Conservation (phyloP, 2,329 filamentous ascomycete species). For the Didymella exigua region DNA sequence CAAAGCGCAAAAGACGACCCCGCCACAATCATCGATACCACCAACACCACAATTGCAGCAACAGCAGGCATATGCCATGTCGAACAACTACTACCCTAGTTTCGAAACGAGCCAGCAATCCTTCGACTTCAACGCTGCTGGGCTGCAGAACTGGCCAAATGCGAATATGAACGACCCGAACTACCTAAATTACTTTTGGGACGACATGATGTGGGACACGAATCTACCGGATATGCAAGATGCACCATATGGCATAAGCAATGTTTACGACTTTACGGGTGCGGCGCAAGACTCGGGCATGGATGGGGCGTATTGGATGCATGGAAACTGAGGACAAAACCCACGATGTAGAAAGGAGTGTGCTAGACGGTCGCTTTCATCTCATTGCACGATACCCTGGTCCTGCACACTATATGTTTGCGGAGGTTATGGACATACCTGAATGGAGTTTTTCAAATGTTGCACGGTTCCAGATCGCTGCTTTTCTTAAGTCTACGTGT, state of each 20-base stretch:
- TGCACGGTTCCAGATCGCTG: too few relatives aligned
- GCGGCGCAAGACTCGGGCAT: constrained; percentile 42
- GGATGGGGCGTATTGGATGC: constrained; percentile 44
- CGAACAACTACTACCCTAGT: constrained; percentile 17
- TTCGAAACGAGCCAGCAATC: constrained; percentile 17
- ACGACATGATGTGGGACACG: constrained; percentile 52
- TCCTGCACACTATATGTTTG: background rate
- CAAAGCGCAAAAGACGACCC: constrained; percentile 36
- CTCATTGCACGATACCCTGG: constrained; percentile 10
- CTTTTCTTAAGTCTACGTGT: background rate
- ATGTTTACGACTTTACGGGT: constrained; percentile 44
- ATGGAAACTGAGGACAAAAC: constrained; percentile 35
- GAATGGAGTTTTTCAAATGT: background rate
- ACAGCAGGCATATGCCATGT: constrained; percentile 23
- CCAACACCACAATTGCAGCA: constrained; percentile 21
- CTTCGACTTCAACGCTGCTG: constrained; percentile 39
- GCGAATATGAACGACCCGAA: constrained; percentile 34
- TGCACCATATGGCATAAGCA: constrained; percentile 40
- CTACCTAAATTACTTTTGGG: constrained; percentile 47
- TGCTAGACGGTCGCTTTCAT: constrained; percentile 2
- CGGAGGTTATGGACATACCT: background rate
- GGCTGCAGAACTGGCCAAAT: constrained; percentile 32
- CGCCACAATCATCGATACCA: constrained; percentile 15
- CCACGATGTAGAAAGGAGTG: background rate
- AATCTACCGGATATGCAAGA: constrained; percentile 47